Conservation (phyloP, 2,329 filamentous ascomycete genomes). For the Leptographium flavum region DNA sequence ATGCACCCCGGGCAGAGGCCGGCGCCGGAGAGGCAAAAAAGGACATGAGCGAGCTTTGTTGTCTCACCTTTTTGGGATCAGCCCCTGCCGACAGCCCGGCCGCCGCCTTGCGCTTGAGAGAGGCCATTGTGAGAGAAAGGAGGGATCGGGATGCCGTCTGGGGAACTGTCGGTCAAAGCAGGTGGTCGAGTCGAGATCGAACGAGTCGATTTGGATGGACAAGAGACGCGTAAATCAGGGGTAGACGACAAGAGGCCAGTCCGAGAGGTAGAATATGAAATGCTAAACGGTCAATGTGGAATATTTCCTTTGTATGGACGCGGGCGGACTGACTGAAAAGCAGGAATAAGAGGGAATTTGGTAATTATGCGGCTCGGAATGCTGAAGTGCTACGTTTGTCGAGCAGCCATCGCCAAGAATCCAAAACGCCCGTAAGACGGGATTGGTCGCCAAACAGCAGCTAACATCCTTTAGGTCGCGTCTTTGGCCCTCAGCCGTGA, state of each 20-base stretch:
- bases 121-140: constrained; percentile 26
- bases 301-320: too few relatives aligned
- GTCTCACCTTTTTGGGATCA: constrained; percentile 57
- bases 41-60: constrained; percentile 63
- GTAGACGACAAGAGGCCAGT: too few relatives aligned
- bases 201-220: too few relatives aligned
- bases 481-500: background rate
- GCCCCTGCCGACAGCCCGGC: constrained; percentile 22
- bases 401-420: background rate
- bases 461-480: background rate
- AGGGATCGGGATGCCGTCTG: background rate
- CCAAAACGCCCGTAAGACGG: background rate
- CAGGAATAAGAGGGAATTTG: background rate
- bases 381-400: background rate
- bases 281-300: too few relatives aligned
- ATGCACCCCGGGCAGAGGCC: constrained; percentile 2
- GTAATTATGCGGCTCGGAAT: background rate
- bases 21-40: constrained; percentile 68
- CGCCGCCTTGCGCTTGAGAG: constrained; percentile 53
- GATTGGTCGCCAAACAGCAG: background rate
- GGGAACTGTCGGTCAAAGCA: background rate
- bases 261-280: too few relatives aligned
- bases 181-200: too few relatives aligned
- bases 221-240: too few relatives aligned
- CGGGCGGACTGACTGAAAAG: background rate